Evolutionary conservation across 2,329 filamentous ascomycete genomes (phyloP), one percentile per base, ranked within the genome.

Genomic region (Ceratocystis variospora): DNA sequence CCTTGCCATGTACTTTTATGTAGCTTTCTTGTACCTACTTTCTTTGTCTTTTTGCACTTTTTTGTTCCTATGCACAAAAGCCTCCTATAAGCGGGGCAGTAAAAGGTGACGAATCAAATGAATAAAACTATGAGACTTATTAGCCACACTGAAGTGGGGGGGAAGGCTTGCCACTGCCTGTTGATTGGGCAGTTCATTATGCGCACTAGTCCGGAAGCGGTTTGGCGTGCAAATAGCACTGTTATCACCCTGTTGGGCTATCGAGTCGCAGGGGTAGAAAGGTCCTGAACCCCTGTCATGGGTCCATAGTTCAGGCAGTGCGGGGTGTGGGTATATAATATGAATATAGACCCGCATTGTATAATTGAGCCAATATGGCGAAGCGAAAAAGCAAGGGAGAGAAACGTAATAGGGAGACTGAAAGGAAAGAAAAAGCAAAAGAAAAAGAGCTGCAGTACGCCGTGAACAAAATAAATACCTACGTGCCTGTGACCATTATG

Each of bases 141-240:
- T 62, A 62, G 37, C 61, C 44, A 62, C 61, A 15, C 61, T 62
- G 53, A 62, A 62, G 61, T 62, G 61, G 61, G 41, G 61, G n/a
- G 19, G 37, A n/a, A n/a, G 8, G 61, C 59, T 69, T 50, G 68
- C 68, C 68, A 69, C 68, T 19, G 15, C 22, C 17, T 15, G n/a
- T 31, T 66, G 28, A 69, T 68, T 69, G 68, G 68, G 68, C 17
- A 46, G 50, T 5, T 5, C 17, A 22, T 33, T 19, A 28, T 28
- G 12, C 19, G 28, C 19, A 45, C 64, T 68, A 68, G 19, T 4
- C 66, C 33, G n/a, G 5, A 66, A 28, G 5, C 17, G 64, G 65
- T 19, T 48, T 68, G n/a, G 61, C n/a, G 28, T 19, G 4, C 59
- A 19, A 6, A 12, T 57, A 31, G 7, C 53, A 31, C 41, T 19